Evolutionary conservation across 345 rosid species (phyloP).

Genomic region (Chamaenerion angustifolium): DNA sequence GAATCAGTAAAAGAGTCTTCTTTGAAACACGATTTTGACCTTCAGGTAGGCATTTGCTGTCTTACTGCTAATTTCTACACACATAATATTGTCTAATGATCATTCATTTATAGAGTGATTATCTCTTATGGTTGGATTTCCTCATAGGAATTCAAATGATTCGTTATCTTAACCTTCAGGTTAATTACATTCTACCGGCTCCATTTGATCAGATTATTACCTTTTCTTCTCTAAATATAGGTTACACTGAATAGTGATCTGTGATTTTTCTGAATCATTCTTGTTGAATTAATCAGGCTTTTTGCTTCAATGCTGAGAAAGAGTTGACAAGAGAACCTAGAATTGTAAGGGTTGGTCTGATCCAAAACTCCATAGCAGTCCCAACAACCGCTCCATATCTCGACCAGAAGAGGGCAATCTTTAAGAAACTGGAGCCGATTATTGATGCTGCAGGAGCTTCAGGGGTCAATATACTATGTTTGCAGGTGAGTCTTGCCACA

Average conservation of each 20-base stretch:
- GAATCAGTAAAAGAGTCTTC: constrained; percentile 43
- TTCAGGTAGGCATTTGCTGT: constrained; percentile 34
- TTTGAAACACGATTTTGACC: constrained; percentile 54
- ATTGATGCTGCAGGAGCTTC: constrained; percentile 81
- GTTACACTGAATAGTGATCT: background rate
- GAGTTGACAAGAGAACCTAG: constrained; percentile 61
- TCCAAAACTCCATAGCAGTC: constrained; percentile 76
- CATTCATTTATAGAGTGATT: no score
- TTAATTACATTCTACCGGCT: no score
- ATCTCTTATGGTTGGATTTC: no score
- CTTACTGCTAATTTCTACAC: background rate
- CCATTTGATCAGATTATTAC: no score
- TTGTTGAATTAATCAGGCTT: constrained; percentile 32
- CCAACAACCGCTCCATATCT: constrained; percentile 61
- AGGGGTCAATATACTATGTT: constrained; percentile 82
- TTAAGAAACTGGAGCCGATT: constrained; percentile 53
- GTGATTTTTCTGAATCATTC: constrained; percentile 3
- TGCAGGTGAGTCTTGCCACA: constrained; percentile 35
- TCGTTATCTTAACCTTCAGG: no score
- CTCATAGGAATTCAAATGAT: no score
- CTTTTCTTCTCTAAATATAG: no score
- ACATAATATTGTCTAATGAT: background rate
- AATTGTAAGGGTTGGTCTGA: constrained; percentile 78
- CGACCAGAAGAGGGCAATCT: constrained; percentile 58
- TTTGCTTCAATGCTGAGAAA: constrained; percentile 52